Percentiles rank a stretch among this genome's conserved stretches.
Conservation (phyloP, 2,329 filamentous ascomycete genomes). For the Arthrobotrys conoides region DNA sequence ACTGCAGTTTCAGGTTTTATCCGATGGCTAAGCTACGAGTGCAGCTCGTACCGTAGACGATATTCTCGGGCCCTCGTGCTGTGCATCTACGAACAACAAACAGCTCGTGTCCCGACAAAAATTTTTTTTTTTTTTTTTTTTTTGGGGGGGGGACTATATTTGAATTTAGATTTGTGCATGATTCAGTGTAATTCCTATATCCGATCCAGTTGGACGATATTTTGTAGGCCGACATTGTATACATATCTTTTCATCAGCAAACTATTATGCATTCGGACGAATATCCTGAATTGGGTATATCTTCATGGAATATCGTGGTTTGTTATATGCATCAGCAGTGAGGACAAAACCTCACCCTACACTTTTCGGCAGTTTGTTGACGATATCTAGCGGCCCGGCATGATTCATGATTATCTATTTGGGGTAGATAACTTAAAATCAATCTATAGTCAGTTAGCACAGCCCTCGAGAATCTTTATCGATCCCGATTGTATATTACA, state of each 20-base stretch:
- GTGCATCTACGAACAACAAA: not conserved
- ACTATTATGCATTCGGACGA: not conserved
- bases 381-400: not conserved
- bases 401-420: constrained; percentile 42
- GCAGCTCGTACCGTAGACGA: not conserved
- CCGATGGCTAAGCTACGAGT: constrained; percentile 32
- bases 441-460: constrained; percentile 44
- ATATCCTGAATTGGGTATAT: not conserved
- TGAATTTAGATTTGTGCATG: not conserved
- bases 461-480: constrained; percentile 40
- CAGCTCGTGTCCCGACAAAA: constrained; percentile 1
- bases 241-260: not conserved
- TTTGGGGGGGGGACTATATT: not conserved
- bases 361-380: constrained; percentile 24
- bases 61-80: not conserved
- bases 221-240: not conserved
- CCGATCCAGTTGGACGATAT: not conserved
- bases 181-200: not conserved
- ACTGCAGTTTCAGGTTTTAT: constrained; percentile 53
- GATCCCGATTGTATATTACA: constrained; percentile 11
- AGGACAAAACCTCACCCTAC: not conserved
- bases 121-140: too few species aligned
- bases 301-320: constrained; percentile 11
- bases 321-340: not conserved
- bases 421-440: constrained; percentile 40